Conservation (phyloP, 768 basidiomycete genomes). For the Panellus pusillus region DNA sequence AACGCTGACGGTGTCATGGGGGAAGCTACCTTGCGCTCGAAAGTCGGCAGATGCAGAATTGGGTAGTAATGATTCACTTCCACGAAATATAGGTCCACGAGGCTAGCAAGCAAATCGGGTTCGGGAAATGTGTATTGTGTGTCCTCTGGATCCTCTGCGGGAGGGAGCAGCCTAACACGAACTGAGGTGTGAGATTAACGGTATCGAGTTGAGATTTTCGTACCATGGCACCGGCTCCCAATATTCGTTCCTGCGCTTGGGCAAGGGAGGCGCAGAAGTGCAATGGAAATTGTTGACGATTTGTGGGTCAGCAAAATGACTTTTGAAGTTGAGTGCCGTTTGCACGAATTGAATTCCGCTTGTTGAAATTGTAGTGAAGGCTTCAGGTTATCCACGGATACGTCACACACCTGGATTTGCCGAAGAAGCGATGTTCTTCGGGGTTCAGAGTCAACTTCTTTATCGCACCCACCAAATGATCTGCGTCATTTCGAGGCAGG, state of each 20-base stretch:
- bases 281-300: too few relatives aligned
- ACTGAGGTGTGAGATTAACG: slow-evolving; percentile 14
- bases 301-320: slow-evolving; percentile 14
- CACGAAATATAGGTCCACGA: slow-evolving; percentile 54
- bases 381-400: too few relatives aligned
- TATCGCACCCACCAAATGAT: slow-evolving; percentile 28
- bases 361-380: background rate
- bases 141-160: slow-evolving; percentile 23
- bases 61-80: slow-evolving; percentile 57
- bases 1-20: too few relatives aligned
- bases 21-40: slow-evolving; percentile 41
- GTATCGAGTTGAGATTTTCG: slow-evolving; percentile 27
- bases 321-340: slow-evolving; percentile 58
- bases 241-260: slow-evolving; percentile 44
- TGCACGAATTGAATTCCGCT: slow-evolving; percentile 54
- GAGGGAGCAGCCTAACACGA: slow-evolving; percentile 9
- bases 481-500: slow-evolving; percentile 39
- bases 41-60: slow-evolving; percentile 71
- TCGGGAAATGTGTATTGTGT: slow-evolving; percentile 49
- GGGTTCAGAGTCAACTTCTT: slow-evolving; percentile 41
- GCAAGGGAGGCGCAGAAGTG: slow-evolving; percentile 16
- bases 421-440: slow-evolving; percentile 46
- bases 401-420: slow-evolving; percentile 34
- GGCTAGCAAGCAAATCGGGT: slow-evolving; percentile 46
- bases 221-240: slow-evolving; percentile 41